phyloP scores from a whole-genome alignment of 768 basidiomycete genomes.

The Clathrus columnatus region DNA sequence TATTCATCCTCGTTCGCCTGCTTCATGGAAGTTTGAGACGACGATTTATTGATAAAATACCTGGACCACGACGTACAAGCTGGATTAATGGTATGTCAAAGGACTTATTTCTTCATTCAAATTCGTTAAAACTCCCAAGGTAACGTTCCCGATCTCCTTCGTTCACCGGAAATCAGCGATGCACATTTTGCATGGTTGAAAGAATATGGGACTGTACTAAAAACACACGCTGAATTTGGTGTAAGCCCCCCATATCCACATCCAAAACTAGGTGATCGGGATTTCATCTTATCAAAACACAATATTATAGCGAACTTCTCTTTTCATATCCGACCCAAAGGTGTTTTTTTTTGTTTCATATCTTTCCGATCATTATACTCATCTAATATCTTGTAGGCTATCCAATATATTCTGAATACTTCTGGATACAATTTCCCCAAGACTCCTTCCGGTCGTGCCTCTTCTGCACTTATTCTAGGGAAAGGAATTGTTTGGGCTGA shows the following conservation, averaged over 20 bases:
- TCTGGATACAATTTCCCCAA: slow-evolving; percentile 49
- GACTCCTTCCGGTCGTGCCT: neutral
- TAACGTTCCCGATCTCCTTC: slow-evolving; percentile 3
- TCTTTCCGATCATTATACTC: neutral
- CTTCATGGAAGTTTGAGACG: neutral
- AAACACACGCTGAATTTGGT: neutral
- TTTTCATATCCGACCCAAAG: neutral
- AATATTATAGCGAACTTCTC: neutral
- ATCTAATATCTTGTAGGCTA: slow-evolving; percentile 28
- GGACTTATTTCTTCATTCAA: neutral
- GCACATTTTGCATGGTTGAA: neutral
- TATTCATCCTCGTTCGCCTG: neutral
- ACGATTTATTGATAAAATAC: neutral
- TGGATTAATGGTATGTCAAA: slow-evolving; percentile 2
- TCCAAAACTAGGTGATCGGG: too few relatives aligned
- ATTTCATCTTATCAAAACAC: too few relatives aligned
- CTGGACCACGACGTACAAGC: neutral
- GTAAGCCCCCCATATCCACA: too few relatives aligned
- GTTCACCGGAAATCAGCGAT: neutral
- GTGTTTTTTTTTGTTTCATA: neutral
- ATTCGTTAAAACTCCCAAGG: neutral
- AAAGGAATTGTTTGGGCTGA: slow-evolving; percentile 16
- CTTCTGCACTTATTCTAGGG: slow-evolving; percentile 16
- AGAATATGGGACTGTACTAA: slow-evolving; percentile 1
- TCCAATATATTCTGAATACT: slow-evolving; percentile 49